Evolutionary conservation across 169 alveolate species (phyloP), one percentile per base, ranked within the genome.

Genomic region (Plasmodium gallinaceum): DNA sequence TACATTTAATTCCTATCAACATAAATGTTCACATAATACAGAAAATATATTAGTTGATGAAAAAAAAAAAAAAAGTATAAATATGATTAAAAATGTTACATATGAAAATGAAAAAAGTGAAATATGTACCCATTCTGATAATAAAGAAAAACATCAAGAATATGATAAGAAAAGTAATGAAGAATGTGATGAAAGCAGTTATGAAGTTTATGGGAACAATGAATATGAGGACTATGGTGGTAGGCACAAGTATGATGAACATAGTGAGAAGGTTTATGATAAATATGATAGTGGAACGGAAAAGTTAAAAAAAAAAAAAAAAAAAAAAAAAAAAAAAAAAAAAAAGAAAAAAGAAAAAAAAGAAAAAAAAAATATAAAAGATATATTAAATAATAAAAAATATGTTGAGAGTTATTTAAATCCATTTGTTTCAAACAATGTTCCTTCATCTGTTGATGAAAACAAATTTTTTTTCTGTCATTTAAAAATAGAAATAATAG

Each of bases 401-500:
- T 66, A 70, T 43, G 20, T 43, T 12, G 92, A 71, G 22, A 70
- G 37, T 66, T 71, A 86, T 64, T 51, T 86, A n/a, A 86, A 86
- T 52, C 54, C 88, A 6, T 86, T 60, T 71, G 76, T 86, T n/a
- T 39, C 66, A 10, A 86, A 71, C 46, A 86, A 86, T 73, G 70
- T 66, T 4, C 92, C 92, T 0, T 24, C 42, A 71, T 86, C 92
- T 0, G 80, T 72, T 3, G 92, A 86, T 73, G 92, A 86, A 60
- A n/a, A 86, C 62, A 86, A 86, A 14, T 86, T 86, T 32, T 86
- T 86, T 64, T 70, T 71, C 6, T 69, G 78, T 65, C 60, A 46
- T 32, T 60, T 86, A 42, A 86, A 70, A 51, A 58, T 86, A 0
- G 92, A 86, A 69, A 60, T 86, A 4, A 74, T 86, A 18, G 92